Evolutionary conservation across 2,329 filamentous ascomycete species (phyloP).

Genomic region (Davidsoniella australis): DNA sequence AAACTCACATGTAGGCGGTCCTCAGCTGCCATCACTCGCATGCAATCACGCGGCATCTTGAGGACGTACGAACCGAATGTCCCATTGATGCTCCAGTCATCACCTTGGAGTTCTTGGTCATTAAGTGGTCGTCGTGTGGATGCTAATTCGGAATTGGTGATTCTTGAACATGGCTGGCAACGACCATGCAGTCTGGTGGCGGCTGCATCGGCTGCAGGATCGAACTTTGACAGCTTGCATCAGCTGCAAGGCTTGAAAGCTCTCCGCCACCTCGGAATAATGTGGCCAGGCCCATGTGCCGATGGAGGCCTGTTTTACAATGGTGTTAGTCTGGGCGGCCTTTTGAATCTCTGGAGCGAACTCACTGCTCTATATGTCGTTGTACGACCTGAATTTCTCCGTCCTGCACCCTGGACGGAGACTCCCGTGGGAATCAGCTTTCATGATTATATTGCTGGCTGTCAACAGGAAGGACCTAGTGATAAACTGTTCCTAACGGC

Average conservation of each 20-base stretch:
- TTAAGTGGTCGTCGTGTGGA: constrained; percentile 2
- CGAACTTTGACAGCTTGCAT: constrained; percentile 3
- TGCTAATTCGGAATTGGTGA: constrained; percentile 1
- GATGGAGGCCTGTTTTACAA: constrained; percentile 5
- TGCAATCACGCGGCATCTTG: background rate
- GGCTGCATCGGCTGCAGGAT: background rate
- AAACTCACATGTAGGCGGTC: constrained; percentile 3
- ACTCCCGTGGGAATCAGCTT: background rate
- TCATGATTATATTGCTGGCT: constrained; percentile 2
- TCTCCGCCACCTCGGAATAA: constrained; percentile 2
- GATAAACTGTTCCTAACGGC: constrained; percentile 1
- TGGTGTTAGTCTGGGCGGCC: background rate
- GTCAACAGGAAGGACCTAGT: constrained; percentile 2
- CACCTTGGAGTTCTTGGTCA: constrained; percentile 8
- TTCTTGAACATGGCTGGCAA: constrained; percentile 11
- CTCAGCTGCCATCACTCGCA: background rate
- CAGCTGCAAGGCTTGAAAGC: constrained; percentile 2
- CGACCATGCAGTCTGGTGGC: constrained; percentile 7
- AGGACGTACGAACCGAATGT: background rate
- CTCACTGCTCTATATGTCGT: constrained; percentile 9
- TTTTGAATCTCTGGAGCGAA: constrained; percentile 5
- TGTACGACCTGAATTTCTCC: constrained; percentile 7
- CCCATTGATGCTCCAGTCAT: constrained; percentile 1
- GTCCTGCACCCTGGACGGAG: background rate
- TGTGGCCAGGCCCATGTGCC: constrained; percentile 9